Evolutionary conservation across 1,139 yeast species (phyloP).

Genomic region (Chernovozyma sophiae-reginae): DNA sequence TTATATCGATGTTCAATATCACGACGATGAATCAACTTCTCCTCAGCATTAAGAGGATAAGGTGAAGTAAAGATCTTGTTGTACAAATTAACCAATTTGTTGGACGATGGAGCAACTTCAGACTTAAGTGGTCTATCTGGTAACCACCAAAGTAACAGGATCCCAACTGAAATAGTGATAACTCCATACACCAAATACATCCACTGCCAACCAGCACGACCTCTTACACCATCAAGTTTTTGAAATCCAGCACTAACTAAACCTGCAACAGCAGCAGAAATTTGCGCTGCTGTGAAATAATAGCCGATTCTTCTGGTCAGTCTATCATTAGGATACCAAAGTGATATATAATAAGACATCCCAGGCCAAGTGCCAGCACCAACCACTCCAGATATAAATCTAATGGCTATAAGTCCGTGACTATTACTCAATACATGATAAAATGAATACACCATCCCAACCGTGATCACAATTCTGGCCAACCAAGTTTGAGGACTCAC

Average conservation of each 20-base stretch:
- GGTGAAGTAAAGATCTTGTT: slow-evolving; percentile 30
- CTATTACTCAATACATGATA: slow-evolving; percentile 54
- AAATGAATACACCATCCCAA: slow-evolving; percentile 74
- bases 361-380: slow-evolving; percentile 97
- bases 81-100: slow-evolving; percentile 13
- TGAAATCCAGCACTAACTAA: slow-evolving; percentile 85
- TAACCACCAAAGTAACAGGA: slow-evolving; percentile 73
- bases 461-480: slow-evolving; percentile 69
- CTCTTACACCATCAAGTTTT: slow-evolving; percentile 67
- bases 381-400: slow-evolving; percentile 73
- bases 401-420: slow-evolving; percentile 63
- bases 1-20: slow-evolving; percentile 52
- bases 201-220: slow-evolving; percentile 86
- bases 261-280: slow-evolving; percentile 84
- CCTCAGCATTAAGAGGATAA: slow-evolving; percentile 52
- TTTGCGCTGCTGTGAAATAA: slow-evolving; percentile 87
- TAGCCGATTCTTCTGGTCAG: slow-evolving; percentile 80
- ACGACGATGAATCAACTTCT: slow-evolving; percentile 53
- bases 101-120: slow-evolving; percentile 6
- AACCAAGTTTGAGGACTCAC: slow-evolving; percentile 85
- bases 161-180: slow-evolving; percentile 64
- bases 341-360: slow-evolving; percentile 73
- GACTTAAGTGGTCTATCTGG: slow-evolving; percentile 59
- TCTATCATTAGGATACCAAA: slow-evolving; percentile 84
- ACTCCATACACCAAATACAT: slow-evolving; percentile 74